Base-by-base conservation (phyloP, 495 filamentous ascomycete species). In the Thermochaetoides thermophila region DNA sequence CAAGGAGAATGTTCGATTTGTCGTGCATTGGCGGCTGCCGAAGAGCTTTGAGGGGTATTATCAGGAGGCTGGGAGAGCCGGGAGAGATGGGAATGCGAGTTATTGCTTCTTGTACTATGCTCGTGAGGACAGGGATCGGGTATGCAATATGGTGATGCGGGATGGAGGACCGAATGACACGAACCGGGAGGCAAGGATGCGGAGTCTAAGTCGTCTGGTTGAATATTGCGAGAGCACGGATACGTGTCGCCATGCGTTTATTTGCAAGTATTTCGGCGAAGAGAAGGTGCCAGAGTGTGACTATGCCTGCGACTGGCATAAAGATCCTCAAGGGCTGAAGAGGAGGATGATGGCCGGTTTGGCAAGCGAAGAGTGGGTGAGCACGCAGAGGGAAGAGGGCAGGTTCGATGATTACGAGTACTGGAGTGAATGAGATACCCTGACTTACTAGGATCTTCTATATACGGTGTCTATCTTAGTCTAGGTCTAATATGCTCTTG, bases 31-130 rank as follows among this genome's bases (percentile, higher is more conserved):
- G 85, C 77, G 79, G 33, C 61, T 93, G 11, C 82, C 85, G 8
- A 89, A 87, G 46, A 84, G 76, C 19, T 93, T 95, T 50, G 87
- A 95, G 52, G 84, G 85, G 2, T 93, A 83, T 40, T 94, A 94
- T 40, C 87, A 96, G 57, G 87, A 96, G 66, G 86, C 83, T 6
- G 87, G 87, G 0, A 75, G 87, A 28, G 87, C 85, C 15, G 87
- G 87, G 3, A 70, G 87, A 16, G 86, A 95, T 42, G 83, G 85
- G 13, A 82, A 85, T 29, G 84, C 84, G 3, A 75, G 78, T 25
- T 66, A 75, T 19, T 94, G 85, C 42, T 78, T 93, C 23, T 63
- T 96, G 22, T 94, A 91, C 53, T 95, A 93, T 55, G 80, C 74
- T 28, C 68, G 75, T 14, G 77, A 87, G 48, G 85, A 93, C 43